Evolutionary conservation across 805 yeast genomes (phyloP).

Genomic region (Yarrowia sp.): DNA sequence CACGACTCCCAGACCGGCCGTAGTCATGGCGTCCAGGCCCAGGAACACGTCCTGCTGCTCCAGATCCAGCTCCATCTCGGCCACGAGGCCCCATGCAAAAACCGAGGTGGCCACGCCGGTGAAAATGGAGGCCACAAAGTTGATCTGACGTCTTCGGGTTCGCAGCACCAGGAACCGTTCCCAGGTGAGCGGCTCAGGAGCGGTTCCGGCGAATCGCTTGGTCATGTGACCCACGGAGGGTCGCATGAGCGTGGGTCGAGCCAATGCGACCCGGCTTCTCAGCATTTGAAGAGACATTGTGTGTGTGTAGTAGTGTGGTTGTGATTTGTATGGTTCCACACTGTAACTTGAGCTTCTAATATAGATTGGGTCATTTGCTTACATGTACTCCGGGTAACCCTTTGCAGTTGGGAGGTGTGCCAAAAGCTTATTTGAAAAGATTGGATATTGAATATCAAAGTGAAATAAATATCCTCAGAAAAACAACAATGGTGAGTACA

Average conservation of each 20-base stretch:
- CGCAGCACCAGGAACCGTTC: slow-evolving; percentile 77
- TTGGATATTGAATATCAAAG: background rate
- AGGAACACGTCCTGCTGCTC: slow-evolving; percentile 69
- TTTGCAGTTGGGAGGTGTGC: background rate
- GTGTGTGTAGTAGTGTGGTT: background rate
- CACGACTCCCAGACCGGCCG: slow-evolving; percentile 74
- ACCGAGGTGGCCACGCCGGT: slow-evolving; percentile 72
- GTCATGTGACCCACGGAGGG: slow-evolving; percentile 31
- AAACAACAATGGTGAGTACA: slow-evolving; percentile 6
- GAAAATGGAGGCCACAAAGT: slow-evolving; percentile 68
- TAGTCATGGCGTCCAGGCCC: slow-evolving; percentile 90
- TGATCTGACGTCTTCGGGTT: slow-evolving; percentile 74
- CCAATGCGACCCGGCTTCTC: slow-evolving; percentile 27
- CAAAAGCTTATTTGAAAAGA: slow-evolving; percentile 4
- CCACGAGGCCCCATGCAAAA: slow-evolving; percentile 74
- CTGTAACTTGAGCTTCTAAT: too few species aligned
- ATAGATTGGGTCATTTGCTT: slow-evolving; percentile 24
- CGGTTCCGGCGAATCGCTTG: slow-evolving; percentile 37
- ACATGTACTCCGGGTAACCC: slow-evolving; percentile 33
- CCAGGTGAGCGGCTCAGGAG: slow-evolving; percentile 64
- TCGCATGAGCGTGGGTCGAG: slow-evolving; percentile 27
- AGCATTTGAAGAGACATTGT: slow-evolving; percentile 31
- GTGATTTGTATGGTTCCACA: background rate
- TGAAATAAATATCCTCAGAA: background rate
- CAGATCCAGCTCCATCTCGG: slow-evolving; percentile 85